Evolutionary conservation across 116 monocot genomes (phyloP).

Genomic region (Phalaenopsis hybrid): DNA sequence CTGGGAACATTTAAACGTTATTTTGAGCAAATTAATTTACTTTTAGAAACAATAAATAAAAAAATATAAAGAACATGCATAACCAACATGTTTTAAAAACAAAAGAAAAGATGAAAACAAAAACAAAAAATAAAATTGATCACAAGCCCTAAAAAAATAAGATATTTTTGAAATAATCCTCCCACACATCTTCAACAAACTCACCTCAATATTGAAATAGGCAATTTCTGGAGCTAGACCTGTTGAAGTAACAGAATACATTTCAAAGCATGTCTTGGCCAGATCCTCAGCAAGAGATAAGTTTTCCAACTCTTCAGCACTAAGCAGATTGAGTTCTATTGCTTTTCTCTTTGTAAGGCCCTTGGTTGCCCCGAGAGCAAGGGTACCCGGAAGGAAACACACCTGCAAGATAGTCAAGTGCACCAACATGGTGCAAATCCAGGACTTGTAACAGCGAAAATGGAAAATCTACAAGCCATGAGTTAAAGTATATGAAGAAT

Average conservation of each 20-base stretch:
- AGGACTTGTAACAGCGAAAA: neutral
- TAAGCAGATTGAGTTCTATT: slow-evolving; percentile 44
- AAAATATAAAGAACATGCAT: too few species aligned
- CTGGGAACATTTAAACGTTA: too few species aligned
- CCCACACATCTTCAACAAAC: slow-evolving; percentile 3
- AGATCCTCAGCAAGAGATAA: slow-evolving; percentile 90
- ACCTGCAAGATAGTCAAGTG: slow-evolving; percentile 40
- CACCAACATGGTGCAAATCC: neutral
- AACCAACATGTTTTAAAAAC: too few species aligned
- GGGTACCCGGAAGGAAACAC: slow-evolving; percentile 88
- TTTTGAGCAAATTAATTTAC: too few species aligned
- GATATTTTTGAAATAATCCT: slow-evolving; percentile 4
- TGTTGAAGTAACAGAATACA: slow-evolving; percentile 91
- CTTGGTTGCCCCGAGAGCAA: slow-evolving; percentile 95
- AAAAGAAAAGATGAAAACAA: too few species aligned
- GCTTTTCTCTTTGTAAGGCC: slow-evolving; percentile 77
- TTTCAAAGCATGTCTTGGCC: slow-evolving; percentile 92
- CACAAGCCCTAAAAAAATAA: neutral
- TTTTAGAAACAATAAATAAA: too few species aligned
- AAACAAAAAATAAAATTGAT: too few species aligned
- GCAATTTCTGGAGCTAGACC: slow-evolving; percentile 97
- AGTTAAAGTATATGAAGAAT: neutral
- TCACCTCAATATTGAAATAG: slow-evolving; percentile 79
- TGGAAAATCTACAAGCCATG: neutral
- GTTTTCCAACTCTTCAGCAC: slow-evolving; percentile 64